Base-by-base conservation (phyloP, 106 monocot species). In the Alisma plantagoaquatica region DNA sequence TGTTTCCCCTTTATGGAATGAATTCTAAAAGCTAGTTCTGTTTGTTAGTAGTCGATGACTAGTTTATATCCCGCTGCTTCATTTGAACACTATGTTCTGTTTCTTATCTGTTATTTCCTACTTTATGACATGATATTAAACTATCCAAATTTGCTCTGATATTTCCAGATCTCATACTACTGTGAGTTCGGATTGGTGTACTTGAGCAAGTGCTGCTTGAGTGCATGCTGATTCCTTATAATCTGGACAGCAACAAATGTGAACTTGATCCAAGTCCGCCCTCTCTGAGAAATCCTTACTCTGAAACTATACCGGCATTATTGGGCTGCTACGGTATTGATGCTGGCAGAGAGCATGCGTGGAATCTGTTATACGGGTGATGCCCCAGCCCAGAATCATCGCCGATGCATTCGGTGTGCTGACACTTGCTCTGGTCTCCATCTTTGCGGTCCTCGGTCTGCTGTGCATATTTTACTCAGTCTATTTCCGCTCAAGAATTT, bases 321-420 rank as follows among this genome's bases (percentile, higher is more conserved):
- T 65, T 46, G 72, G 75, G 59, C 31, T 60, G 38, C 49, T 49
- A 11, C 55, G 61, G 69, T 62, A 66, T 75, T 63, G 52, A 84
- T 78, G 78, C 65, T 66, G 53, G 80, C 26, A 32, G 69, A 69
- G 79, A 93, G 83, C 75, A 93, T 83, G 86, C 71, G 70, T 77
- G 77, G 76, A 73, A 87, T 49, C 71, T 43, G 70, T 72, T 31
- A 35, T 65, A 75, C 47, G 65, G 82, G 68, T 93, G 69, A 93
- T 87, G 87, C 92, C 70, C 76, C 66, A 62, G 79, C 73, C 76
- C 70, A 75, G 70, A 72, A 26, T 64, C 30, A 58, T 72, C 46
- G 63, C 83, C 74, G 87, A 94, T 72, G 93, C 77, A 32, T 80
- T 87, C 72, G 87, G 93, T 70, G 62, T 69, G 65, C 67, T 68